Evolutionary conservation across 495 filamentous ascomycete genomes (phyloP).

Genomic region (Jackrogersella minutella): DNA sequence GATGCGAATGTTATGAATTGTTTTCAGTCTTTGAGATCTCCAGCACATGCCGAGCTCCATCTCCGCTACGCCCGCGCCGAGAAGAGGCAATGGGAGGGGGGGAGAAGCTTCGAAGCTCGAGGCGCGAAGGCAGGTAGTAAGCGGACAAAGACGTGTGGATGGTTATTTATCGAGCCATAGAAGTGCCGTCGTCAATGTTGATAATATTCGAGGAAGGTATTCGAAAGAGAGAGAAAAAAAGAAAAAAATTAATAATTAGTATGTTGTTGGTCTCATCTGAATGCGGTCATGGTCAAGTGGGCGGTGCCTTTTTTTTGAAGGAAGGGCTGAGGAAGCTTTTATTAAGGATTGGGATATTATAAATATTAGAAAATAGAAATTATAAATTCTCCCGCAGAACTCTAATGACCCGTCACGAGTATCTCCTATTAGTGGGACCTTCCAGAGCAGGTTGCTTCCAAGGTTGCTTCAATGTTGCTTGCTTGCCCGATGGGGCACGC

Average conservation of each 20-base stretch:
- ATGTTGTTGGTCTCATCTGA: conserved; percentile 1
- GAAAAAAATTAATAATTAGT: not conserved
- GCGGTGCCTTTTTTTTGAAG: conserved; percentile 7
- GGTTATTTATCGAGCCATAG: conserved; percentile 29
- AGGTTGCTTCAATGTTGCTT: too few relatives aligned
- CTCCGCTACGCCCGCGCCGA: conserved; percentile 32
- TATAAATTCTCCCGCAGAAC: conserved; percentile 1
- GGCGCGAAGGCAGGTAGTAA: conserved; percentile 4
- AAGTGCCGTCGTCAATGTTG: not conserved
- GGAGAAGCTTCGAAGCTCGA: conserved; percentile 14
- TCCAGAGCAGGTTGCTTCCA: too few relatives aligned
- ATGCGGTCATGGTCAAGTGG: conserved; percentile 2
- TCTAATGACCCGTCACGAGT: conserved; percentile 1
- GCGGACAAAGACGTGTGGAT: not conserved
- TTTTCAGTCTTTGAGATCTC: conserved; percentile 43
- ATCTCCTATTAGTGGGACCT: too few relatives aligned
- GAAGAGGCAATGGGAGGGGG: conserved; percentile 25
- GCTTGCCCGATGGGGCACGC: too few relatives aligned
- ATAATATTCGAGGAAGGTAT: not conserved
- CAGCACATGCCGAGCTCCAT: conserved; percentile 47
- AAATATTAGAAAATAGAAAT: too few relatives aligned
- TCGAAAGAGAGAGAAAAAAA: not conserved
- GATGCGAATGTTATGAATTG: conserved; percentile 10
- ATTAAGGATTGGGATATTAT: not conserved
- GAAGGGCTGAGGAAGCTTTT: conserved; percentile 2